These are phyloP conservation scores for Penicillium janthinellum DNA, from an alignment of 2,329 filamentous ascomycete species.

Conservation along the genomic window DNA sequence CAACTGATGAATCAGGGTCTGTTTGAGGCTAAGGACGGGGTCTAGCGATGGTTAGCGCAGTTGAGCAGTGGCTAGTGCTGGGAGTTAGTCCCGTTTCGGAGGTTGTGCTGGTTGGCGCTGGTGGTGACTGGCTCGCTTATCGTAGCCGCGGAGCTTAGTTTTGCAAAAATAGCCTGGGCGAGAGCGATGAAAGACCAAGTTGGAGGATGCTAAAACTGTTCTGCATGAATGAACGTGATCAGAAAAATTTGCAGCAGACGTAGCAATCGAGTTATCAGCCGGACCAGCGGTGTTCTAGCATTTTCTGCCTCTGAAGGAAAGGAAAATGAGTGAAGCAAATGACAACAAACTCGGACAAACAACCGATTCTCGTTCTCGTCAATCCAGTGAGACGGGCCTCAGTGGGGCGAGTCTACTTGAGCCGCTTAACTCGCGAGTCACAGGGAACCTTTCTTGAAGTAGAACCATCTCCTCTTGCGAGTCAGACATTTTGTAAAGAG, in stretches of 20 bases:
- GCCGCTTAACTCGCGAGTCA: no score
- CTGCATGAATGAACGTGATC: background rate
- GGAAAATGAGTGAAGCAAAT: background rate
- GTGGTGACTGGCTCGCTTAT: conserved; percentile 1
- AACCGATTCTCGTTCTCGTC: no score
- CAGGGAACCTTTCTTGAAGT: no score
- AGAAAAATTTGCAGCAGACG: background rate
- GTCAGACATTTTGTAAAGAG: no score
- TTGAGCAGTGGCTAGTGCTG: background rate
- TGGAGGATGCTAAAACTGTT: background rate
- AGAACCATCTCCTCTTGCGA: no score
- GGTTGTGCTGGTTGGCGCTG: background rate
- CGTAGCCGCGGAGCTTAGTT: background rate
- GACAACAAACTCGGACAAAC: no score
- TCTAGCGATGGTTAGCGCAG: background rate
- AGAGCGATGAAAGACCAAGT: background rate
- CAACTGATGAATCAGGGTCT: background rate
- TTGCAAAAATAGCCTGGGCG: background rate
- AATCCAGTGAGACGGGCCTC: no score
- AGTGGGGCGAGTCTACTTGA: no score
- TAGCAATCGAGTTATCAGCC: background rate
- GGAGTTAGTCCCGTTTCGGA: background rate
- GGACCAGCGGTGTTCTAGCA: background rate
- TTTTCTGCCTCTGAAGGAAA: background rate
- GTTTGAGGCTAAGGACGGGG: background rate